Evolutionary conservation across 2,329 filamentous ascomycete species (phyloP), one percentile per base, ranked within the genome.

Genomic region (Magnaporthales sp.): DNA sequence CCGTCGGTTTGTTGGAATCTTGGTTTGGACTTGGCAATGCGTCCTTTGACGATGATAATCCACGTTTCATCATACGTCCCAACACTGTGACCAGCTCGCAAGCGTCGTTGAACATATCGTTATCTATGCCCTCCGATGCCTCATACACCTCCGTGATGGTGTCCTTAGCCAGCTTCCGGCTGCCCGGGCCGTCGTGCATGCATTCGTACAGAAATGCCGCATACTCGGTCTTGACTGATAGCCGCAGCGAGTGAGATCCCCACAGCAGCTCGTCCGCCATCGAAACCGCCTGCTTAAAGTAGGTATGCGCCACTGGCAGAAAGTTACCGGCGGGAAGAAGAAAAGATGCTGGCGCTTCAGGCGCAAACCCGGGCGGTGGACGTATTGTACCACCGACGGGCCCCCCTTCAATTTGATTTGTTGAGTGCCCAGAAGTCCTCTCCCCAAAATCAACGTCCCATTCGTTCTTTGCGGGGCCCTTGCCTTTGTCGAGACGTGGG

Each of bases 181-280:
- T 93, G 46, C 83, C 87, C 26, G 93, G 89, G 62, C 86, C 82
- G 72, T 98, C 93, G 74, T 95, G 92, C 2, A 92, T 83, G 73
- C 94, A 98, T 74, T 98, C 95, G 80, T 94, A 97, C 0, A 97
- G 80, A 75, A 97, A 99, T 0, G 93, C 93, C 15, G 91, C 88
- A 75, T 96, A 96, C 76, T 99, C 95, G 0, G 96, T 90, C 73
- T 95, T 95, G 65, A 96, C 90, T 0, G 92, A 96, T 0, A 99
- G 81, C 1, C 94, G 89, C 19, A 99, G 80, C 0, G 95, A 95
- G 74, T 98, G 93, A 0, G 92, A 96, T 2, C 93, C 92, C 75
- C 92, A 92, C 1, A 98, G 85, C 10, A 93, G 81, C 29, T 82
- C 80, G 63, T 93, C 91, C 2, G 94, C 91, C 3, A 97, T 83